Evolutionary conservation across 805 yeast genomes (phyloP).

Genomic region (Sugiyamaella marilandica): DNA sequence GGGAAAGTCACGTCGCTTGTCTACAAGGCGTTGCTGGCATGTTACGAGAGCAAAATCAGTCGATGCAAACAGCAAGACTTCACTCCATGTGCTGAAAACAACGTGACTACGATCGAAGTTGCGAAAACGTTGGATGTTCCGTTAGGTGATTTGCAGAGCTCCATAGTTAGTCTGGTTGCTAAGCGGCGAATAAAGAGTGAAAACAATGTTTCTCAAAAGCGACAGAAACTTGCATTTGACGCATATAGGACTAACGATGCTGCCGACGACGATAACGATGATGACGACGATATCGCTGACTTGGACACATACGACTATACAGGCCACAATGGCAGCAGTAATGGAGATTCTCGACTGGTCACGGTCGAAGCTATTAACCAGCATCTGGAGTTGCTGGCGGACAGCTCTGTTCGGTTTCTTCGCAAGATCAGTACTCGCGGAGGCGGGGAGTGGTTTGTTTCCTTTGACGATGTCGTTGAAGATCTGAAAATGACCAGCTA

Average conservation of each 20-base stretch:
- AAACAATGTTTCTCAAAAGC: neutral
- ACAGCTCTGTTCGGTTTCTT: conserved; percentile 56
- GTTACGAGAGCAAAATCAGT: conserved; percentile 49
- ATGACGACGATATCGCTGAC: conserved; percentile 16
- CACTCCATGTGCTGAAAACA: conserved; percentile 12
- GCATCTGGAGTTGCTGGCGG: conserved; percentile 65
- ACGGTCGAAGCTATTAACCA: conserved; percentile 37
- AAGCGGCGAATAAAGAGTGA: conserved; percentile 8
- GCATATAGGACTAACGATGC: conserved; percentile 24
- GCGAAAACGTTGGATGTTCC: conserved; percentile 16
- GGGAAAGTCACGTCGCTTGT: conserved; percentile 66
- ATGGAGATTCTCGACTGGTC: neutral
- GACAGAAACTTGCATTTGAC: conserved; percentile 4
- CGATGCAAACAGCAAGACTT: conserved; percentile 27
- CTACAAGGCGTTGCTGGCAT: conserved; percentile 52
- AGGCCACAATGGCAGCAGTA: neutral
- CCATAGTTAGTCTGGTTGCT: conserved; percentile 14
- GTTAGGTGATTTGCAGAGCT: conserved; percentile 17
- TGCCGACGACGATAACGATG: conserved; percentile 31
- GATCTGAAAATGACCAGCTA: conserved; percentile 30
- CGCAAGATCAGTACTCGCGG: conserved; percentile 50
- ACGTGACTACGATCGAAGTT: conserved; percentile 36
- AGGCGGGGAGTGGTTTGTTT: conserved; percentile 41
- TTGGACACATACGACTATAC: conserved; percentile 11
- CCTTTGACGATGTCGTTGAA: conserved; percentile 29